Base-by-base conservation (phyloP, 345 rosid species). In the Eucalyptus camaldulensis region DNA sequence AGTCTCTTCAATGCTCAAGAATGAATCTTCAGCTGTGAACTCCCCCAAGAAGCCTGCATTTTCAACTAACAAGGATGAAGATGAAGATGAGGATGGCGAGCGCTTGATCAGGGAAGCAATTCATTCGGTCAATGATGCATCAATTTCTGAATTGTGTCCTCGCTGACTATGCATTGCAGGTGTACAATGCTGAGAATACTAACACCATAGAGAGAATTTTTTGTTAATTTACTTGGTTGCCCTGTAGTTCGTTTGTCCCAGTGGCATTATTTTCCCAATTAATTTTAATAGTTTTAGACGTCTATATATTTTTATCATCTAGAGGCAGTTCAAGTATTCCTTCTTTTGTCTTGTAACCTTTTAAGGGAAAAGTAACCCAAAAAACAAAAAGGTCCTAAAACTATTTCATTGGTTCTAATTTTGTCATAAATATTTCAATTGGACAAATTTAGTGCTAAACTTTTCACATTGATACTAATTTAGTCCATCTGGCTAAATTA, bases 1-100 rank as follows among this genome's bases (percentile, higher is more conserved):
- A 51, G 90, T 91, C 22, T 91, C 21, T 49, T 87, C 81, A 1
- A 90, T 89, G 91, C 92, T 91, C 5, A 92, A 65, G 33, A 88
- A 83, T 51, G 92, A 89, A 53, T 49, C 87, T 72, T 27, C 51
- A 24, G 47, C 14, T 5, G 4, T 91, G 13, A 29, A n/a, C 8
- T 67, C 65, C 67, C 93, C 93, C 13, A 91, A 89, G 88, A 87
- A n/a, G 86, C 94, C 92, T 27, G 94, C 93, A 9, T 93, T 92
- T 83, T 90, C 93, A 13, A 69, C 25, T 8, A 88, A 37, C 45
- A 24, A 14, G 9, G 69, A 27, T 49, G 40, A 33, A n/a, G 9
- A 53, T 53, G 56, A 53, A 53, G n/a, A 53, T 45, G 24, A 53
- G 40, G n/a, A 13, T 25, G 53, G 33, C 24, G 12, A 56, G 21